Percentiles rank a stretch among this genome's conserved stretches.
Evolutionary conservation across 202 grass and related monocot genomes (phyloP).

Genomic region (Panicum hallii): DNA sequence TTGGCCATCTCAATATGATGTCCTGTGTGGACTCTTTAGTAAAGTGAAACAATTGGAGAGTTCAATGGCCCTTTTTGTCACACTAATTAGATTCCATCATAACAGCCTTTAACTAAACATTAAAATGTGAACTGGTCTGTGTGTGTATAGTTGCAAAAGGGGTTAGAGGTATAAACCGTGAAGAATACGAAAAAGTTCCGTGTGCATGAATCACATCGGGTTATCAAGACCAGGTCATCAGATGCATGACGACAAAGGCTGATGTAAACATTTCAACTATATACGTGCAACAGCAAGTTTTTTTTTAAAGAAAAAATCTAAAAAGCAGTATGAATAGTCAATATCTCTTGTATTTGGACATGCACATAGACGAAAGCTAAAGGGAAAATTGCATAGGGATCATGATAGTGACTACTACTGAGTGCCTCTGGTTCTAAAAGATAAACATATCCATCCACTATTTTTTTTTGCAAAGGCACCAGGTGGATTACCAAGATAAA

Average conservation of each 20-base stretch:
- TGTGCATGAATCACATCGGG: background rate
- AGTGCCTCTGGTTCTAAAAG: background rate
- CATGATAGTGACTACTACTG: background rate
- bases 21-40: background rate
- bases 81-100: no score
- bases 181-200: background rate
- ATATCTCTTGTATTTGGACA: background rate
- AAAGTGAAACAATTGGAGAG: no score
- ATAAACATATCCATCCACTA: background rate
- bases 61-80: no score
- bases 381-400: no score
- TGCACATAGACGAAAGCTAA: background rate
- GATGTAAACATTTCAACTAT: slow-evolving; percentile 9
- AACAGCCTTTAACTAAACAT: background rate
- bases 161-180: background rate
- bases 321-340: slow-evolving; percentile 39
- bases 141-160: background rate
- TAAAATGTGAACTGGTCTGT: background rate
- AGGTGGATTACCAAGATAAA: background rate
- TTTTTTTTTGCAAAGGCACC: background rate
- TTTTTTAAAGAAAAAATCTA: slow-evolving; percentile 38
- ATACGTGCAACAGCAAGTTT: background rate
- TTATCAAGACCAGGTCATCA: background rate
- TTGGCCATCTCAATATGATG: no score
- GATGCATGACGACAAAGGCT: background rate